Base-by-base conservation (phyloP, 441 rosid genomes). In the Gossypium gossypioides region DNA sequence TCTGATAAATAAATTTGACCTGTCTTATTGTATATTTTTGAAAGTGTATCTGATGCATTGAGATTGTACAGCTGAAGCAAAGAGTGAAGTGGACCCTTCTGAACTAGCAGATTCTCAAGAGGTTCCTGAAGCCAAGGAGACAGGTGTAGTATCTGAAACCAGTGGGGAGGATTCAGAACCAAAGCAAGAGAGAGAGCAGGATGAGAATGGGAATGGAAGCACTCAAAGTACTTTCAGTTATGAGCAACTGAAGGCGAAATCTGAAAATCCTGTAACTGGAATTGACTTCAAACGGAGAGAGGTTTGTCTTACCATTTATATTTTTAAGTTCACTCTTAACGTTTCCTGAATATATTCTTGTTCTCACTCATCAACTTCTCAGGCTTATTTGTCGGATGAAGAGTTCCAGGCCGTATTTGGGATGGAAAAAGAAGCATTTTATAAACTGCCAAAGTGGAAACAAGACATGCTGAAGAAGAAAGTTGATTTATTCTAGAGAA, bases 391-490 rank as follows among this genome's bases (percentile, higher is more conserved):
- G 60, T 85, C 96, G 2, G 93, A 82, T 6, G 97, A 91, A 77
- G 98, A 96, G 77, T 96, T 96, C 75, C 80, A 85, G 80, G 74
- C 80, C 16, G 79, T 91, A 51, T 88, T 96, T 40, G 93, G 95
- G 61, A 85, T 84, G 82, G 10, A 76, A 51, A 90, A 87, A 78
- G 91, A 81, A 80, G 85, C 76, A 60, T 90, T 90, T 71, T 87
- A 86, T 73, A 85, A 86, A 76, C 62, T 84, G 77, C 96, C 99
- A 10, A 89, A 85, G 77, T 96, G 99, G 99, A 96, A 96, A 88
- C 97, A 96, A 85, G 99, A 96, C 81, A 75, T 93, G 77, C 89
- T 80, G 76, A 96, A 96, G 87, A 91, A 76, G 90, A 96, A 93
- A 76, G 81, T 81, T 63, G 99, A 96, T 80, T 78, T 96, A 76